Conservation (phyloP, 2,329 filamentous ascomycete species). For the Aspergillus hiratsukae region DNA sequence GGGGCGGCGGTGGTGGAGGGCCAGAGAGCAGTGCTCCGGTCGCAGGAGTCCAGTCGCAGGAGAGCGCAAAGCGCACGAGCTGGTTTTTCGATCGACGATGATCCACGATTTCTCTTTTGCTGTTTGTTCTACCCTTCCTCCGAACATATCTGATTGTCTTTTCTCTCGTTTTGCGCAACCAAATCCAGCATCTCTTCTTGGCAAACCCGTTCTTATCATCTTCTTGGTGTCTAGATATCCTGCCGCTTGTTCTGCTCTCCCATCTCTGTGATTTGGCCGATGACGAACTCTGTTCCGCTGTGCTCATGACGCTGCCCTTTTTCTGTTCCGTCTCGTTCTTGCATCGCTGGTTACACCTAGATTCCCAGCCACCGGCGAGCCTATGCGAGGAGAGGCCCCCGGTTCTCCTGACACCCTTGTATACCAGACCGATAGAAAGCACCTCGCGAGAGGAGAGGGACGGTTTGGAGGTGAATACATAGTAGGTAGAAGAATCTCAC, state of each 20-base stretch:
- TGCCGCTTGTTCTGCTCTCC: background rate
- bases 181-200: background rate
- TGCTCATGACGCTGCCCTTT: background rate
- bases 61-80: conserved; percentile 62
- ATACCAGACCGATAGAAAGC: background rate
- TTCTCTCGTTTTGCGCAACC: background rate
- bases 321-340: background rate
- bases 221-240: conserved; percentile 1
- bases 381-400: background rate
- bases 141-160: conserved; percentile 17
- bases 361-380: background rate
- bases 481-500: background rate
- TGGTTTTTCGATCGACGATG: conserved; percentile 48
- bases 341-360: background rate
- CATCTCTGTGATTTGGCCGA: conserved; percentile 1
- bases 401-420: background rate
- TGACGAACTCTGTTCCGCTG: background rate
- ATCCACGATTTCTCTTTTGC: conserved; percentile 28
- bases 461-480: background rate
- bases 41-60: conserved; percentile 61
- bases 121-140: conserved; percentile 21
- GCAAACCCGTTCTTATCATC: background rate
- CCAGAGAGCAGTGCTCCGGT: conserved; percentile 33
- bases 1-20: conserved; percentile 44
- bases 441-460: background rate